These are phyloP conservation scores for Cocos nucifera DNA, from an alignment of 176 grass and related monocot species.

Conservation along the genomic window DNA sequence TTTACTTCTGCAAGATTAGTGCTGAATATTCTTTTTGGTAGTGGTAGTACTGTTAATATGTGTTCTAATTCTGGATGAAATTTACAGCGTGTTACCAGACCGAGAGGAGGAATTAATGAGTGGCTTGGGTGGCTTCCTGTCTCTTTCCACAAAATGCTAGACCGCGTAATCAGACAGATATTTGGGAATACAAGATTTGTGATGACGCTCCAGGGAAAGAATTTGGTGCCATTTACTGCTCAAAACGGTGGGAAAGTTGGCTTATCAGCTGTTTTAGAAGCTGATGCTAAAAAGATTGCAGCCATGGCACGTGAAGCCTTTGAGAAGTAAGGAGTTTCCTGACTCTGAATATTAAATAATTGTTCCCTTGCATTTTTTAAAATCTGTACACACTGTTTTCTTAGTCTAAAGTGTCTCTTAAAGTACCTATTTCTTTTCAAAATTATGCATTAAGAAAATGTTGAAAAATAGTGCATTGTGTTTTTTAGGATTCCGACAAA, in stretches of 20 bases:
- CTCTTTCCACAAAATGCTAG: constrained; percentile 57
- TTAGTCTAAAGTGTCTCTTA: too few species aligned
- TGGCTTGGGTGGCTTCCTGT: constrained; percentile 68
- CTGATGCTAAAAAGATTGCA: constrained; percentile 66
- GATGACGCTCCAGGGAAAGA: constrained; percentile 43
- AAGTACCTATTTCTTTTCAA: too few species aligned
- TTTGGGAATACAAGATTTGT: constrained; percentile 59
- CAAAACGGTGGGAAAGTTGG: constrained; percentile 30
- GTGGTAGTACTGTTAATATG: not conserved
- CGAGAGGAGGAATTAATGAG: constrained; percentile 75
- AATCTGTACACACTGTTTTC: too few species aligned
- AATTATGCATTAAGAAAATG: too few species aligned
- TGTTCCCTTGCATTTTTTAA: too few species aligned
- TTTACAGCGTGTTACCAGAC: constrained; percentile 73
- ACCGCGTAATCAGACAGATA: constrained; percentile 57
- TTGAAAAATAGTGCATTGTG: too few species aligned
- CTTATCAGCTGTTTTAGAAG: constrained; percentile 64
- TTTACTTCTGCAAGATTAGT: not conserved
- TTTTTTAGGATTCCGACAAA: too few species aligned
- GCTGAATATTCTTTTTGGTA: not conserved
- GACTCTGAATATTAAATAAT: too few species aligned
- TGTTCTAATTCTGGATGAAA: not conserved
- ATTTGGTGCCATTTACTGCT: constrained; percentile 26
- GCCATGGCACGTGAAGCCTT: constrained; percentile 50
- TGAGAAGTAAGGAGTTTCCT: constrained; percentile 52